Conservation (phyloP, 2,329 filamentous ascomycete species). For the Venturia asperata region DNA sequence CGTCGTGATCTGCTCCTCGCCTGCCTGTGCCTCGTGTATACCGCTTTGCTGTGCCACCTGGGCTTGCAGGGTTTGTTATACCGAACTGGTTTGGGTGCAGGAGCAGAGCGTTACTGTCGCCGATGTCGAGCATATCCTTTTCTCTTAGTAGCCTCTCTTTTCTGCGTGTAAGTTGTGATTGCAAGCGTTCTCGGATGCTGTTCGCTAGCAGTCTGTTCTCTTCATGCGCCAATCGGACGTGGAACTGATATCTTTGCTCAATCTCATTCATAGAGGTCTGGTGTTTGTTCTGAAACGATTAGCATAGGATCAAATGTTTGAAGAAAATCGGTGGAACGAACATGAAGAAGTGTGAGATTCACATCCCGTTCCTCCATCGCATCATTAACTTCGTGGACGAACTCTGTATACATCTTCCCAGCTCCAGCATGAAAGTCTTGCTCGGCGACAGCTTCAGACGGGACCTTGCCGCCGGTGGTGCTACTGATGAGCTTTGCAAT, state of each 20-base stretch:
- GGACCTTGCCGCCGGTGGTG: conserved; percentile 36
- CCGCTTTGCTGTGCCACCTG: conserved; percentile 55
- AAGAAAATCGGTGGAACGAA: conserved; percentile 38
- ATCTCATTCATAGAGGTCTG: conserved; percentile 49
- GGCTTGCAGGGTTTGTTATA: conserved; percentile 57
- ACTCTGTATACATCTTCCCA: conserved; percentile 77
- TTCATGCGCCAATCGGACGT: conserved; percentile 54
- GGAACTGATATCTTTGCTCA: conserved; percentile 51
- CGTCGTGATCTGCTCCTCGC: conserved; percentile 42
- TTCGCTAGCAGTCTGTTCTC: conserved; percentile 53
- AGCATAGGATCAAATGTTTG: background rate
- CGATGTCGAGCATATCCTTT: conserved; percentile 60
- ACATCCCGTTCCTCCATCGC: conserved; percentile 81
- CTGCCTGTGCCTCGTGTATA: conserved; percentile 58
- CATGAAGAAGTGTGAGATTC: conserved; percentile 72
- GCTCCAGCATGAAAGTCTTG: conserved; percentile 60
- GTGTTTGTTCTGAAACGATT: conserved; percentile 46
- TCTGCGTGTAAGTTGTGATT: conserved; percentile 51
- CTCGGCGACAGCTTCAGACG: conserved; percentile 47
- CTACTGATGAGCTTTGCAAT: conserved; percentile 53
- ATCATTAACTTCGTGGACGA: conserved; percentile 80
- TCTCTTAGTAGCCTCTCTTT: conserved; percentile 53
- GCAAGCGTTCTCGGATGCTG: conserved; percentile 55
- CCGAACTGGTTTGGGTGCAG: conserved; percentile 60
- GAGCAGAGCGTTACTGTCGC: conserved; percentile 58